Conservation (phyloP, 2,329 filamentous ascomycete species). For the Cordyceps javanica region DNA sequence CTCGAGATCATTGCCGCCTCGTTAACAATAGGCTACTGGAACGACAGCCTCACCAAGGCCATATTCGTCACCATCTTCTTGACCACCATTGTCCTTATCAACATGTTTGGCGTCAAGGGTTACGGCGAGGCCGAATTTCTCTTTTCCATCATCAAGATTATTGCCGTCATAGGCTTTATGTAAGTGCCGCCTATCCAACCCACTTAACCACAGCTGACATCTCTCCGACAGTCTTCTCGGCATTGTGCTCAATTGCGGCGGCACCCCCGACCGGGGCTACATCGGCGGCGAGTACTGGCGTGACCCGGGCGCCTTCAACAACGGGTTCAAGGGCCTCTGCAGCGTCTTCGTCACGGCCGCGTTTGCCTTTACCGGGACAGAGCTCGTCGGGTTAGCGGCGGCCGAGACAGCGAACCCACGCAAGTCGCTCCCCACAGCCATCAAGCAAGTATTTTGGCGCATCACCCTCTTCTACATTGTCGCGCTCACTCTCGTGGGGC, state of each 20-base stretch:
- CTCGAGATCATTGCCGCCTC: conserved; percentile 84
- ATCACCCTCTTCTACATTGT: conserved; percentile 88
- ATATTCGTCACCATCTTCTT: conserved; percentile 84
- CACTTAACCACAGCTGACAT: neutral
- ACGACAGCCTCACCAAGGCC: conserved; percentile 55
- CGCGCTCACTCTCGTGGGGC: conserved; percentile 71
- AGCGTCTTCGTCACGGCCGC: conserved; percentile 71
- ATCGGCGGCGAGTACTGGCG: conserved; percentile 76
- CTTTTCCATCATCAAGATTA: conserved; percentile 80
- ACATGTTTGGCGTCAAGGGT: conserved; percentile 80
- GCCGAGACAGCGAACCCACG: conserved; percentile 74
- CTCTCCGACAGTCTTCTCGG: conserved; percentile 63
- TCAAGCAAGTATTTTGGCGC: conserved; percentile 94
- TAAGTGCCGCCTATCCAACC: conserved; percentile 35
- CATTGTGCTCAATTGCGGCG: conserved; percentile 79
- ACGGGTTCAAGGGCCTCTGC: conserved; percentile 79
- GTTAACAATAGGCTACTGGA: conserved; percentile 80
- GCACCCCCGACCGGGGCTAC: conserved; percentile 65
- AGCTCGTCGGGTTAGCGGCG: conserved; percentile 69
- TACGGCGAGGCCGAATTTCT: conserved; percentile 89
- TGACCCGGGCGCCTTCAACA: conserved; percentile 75
- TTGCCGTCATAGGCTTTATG: conserved; percentile 85
- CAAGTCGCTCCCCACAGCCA: conserved; percentile 75
- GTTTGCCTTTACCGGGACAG: conserved; percentile 70
- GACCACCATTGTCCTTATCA: conserved; percentile 68